Percentiles rank a stretch among this genome's conserved stretches.
These are phyloP conservation scores for Helotiales sp. DNA, from an alignment of 2,329 filamentous ascomycete genomes.

Conservation along the genomic window DNA sequence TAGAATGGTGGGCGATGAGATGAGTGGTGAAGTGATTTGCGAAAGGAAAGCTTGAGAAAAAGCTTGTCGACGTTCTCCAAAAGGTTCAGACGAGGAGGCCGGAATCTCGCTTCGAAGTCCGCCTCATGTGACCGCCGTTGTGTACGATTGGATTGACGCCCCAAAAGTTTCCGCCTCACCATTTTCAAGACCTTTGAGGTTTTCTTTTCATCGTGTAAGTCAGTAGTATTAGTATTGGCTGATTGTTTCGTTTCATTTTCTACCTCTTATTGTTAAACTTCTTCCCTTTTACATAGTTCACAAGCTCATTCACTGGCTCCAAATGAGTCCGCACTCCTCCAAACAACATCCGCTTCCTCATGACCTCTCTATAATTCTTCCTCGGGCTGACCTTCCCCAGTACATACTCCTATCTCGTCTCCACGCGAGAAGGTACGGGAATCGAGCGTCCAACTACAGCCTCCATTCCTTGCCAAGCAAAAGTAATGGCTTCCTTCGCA, in stretches of 20 bases:
- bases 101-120: neutral
- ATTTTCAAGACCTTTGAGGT: neutral
- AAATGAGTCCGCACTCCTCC: conserved; percentile 51
- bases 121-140: neutral
- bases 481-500: conserved; percentile 64
- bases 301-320: conserved; percentile 53
- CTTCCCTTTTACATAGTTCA: conserved; percentile 51
- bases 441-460: conserved; percentile 60
- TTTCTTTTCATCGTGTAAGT: neutral
- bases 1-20: neutral
- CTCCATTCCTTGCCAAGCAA: conserved; percentile 66
- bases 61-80: conserved; percentile 11
- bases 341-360: conserved; percentile 58
- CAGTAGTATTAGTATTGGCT: neutral
- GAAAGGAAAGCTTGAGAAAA: conserved; percentile 13
- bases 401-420: conserved; percentile 56
- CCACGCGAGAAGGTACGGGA: conserved; percentile 58
- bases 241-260: neutral
- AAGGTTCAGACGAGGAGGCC: neutral
- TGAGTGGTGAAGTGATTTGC: neutral
- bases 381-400: conserved; percentile 61
- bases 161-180: neutral
- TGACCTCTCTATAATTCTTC: conserved; percentile 57
- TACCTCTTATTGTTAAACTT: neutral
- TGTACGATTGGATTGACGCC: neutral